Evolutionary conservation across 1,284 basidiomycete genomes (phyloP), one percentile per base, ranked within the genome.

Genomic region (Takashimella koratensis): DNA sequence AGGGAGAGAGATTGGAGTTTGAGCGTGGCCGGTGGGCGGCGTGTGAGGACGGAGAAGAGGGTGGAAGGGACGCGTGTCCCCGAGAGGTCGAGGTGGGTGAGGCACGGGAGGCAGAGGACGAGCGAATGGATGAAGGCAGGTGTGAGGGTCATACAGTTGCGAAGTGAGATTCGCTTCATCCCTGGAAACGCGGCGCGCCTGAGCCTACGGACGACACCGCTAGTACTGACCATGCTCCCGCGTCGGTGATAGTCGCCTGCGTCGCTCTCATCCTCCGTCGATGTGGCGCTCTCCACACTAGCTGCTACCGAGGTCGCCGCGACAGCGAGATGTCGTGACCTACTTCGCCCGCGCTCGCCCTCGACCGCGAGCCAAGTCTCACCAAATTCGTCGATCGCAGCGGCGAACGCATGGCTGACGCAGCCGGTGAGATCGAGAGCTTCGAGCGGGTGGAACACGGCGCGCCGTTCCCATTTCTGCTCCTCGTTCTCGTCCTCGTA

Each of bases 401-500:
- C 83, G 54, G 88, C 86, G 66, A 97, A 97, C 5, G 88, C 86
- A 19, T 83, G 83, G 67, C 90, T 93, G 68, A 97, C 87, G 72
- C 95, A 98, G 62, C 93, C 94, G 20, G 93, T 97, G 49, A 98
- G 77, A 71, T 98, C 95, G 36, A 96, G 80, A 2, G 93, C 91
- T 71, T 93, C 86, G 5, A 98, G 79, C 50, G 90, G 85, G 57
- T 67, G 69, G 52, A 78, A 77, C 47, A 68, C 63, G 19, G 56
- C 51, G 13, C 75, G 59, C 10, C 76, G 65, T 16, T 80, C 84
- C 79, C 85, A 91, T 53, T 90, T 87, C 45, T 74, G 82, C 74
- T 64, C 87, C 80, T 65, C 90, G 49, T 68, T 74, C 58, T 76
- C 74, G 51, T 64, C 62, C 52, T 73, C 72, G 58, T 76, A 73